Conservation (phyloP, 768 basidiomycete genomes). For the Mycena indigotica region DNA sequence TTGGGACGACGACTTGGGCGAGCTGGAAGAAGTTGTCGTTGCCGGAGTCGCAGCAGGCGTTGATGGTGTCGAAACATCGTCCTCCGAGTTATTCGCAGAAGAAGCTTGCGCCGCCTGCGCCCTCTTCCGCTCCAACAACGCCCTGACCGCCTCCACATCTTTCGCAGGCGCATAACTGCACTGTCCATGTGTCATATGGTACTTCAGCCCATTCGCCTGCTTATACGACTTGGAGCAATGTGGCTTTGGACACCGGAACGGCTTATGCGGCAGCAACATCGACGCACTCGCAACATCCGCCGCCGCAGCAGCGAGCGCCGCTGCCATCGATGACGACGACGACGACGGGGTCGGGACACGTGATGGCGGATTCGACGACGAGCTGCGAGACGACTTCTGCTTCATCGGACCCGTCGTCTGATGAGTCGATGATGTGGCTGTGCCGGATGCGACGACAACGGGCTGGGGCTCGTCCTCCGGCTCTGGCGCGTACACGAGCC, state of each 20-base stretch:
- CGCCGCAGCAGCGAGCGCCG: slow-evolving; percentile 13
- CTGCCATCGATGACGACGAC: slow-evolving; percentile 20
- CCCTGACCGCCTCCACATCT: slow-evolving; percentile 76
- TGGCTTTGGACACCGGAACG: slow-evolving; percentile 91
- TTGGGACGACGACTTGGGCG: not conserved
- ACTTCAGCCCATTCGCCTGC: slow-evolving; percentile 93
- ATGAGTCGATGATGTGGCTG: slow-evolving; percentile 1
- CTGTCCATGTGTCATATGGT: slow-evolving; percentile 89
- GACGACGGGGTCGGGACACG: slow-evolving; percentile 22
- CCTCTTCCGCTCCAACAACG: slow-evolving; percentile 61
- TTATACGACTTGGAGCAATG: slow-evolving; percentile 97
- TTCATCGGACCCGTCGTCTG: not conserved
- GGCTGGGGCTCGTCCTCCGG: slow-evolving; percentile 3
- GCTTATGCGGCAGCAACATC: slow-evolving; percentile 57
- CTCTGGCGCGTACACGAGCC: slow-evolving; percentile 19
- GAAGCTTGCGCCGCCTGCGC: slow-evolving; percentile 21
- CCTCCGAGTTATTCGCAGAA: slow-evolving; percentile 8
- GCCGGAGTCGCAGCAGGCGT: not conserved
- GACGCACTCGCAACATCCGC: slow-evolving; percentile 17
- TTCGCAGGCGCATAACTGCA: slow-evolving; percentile 94
- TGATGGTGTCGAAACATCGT: not conserved
- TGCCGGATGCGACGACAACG: not conserved
- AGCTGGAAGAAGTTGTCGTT: too few species aligned
- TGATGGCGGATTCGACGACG: slow-evolving; percentile 18
- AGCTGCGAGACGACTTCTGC: not conserved